phyloP scores from a whole-genome alignment of 176 grass and related monocot species.

The Aegilops speltoides region DNA sequence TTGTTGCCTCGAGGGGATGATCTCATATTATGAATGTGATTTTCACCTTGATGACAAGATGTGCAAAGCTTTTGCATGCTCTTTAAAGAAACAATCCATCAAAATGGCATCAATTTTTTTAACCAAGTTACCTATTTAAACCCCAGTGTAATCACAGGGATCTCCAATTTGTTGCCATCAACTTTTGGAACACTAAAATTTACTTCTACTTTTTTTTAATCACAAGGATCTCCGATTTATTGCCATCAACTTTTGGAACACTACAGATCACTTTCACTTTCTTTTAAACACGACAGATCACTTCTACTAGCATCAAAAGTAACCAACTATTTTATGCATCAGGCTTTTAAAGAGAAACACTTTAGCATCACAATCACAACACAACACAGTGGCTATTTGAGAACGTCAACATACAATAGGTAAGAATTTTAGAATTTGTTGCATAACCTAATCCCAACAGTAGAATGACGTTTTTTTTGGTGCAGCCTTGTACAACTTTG shows the following conservation, averaged over 20 bases:
- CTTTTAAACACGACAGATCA: neutral
- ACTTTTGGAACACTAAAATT: neutral
- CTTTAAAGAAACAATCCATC: neutral
- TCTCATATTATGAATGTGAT: neutral
- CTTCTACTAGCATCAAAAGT: neutral
- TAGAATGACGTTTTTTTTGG: neutral
- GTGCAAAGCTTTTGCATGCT: neutral
- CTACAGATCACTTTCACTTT: neutral
- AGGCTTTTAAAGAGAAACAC: neutral
- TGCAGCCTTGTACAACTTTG: neutral
- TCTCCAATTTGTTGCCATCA: neutral
- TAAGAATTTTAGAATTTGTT: neutral
- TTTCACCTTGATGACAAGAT: neutral
- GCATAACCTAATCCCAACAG: neutral
- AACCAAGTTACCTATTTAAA: neutral
- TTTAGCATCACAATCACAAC: conserved; percentile 5
- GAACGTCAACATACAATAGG: neutral
- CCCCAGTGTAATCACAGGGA: neutral
- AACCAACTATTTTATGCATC: conserved; percentile 3
- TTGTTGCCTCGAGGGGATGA: neutral
- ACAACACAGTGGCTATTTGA: neutral
- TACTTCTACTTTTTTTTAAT: neutral
- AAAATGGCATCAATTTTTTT: neutral
- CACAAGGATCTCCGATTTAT: neutral
- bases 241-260: neutral